These are phyloP conservation scores for Rhizopus stolonifer DNA, from an alignment of 371 early-diverging fungal species.

Conservation along the genomic window DNA sequence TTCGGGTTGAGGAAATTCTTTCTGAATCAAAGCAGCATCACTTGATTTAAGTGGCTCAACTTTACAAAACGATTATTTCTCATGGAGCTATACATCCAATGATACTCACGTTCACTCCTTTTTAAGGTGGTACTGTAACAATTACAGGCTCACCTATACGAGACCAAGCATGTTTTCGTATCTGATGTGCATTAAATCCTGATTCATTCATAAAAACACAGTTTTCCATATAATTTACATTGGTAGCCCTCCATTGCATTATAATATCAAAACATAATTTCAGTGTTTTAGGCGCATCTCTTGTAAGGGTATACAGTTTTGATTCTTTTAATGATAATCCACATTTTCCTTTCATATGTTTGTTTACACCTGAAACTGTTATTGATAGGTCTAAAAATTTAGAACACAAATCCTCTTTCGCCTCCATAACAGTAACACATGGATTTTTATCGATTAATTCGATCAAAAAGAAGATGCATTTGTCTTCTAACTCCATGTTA, in stretches of 20 bases:
- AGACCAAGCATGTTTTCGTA: constrained; percentile 3
- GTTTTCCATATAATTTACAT: neutral
- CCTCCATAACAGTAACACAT: constrained; percentile 1
- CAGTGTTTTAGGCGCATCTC: constrained; percentile 5
- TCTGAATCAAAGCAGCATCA: constrained; percentile 9
- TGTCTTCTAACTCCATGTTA: constrained; percentile 5
- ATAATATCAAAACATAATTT: constrained; percentile 4
- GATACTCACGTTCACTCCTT: constrained; percentile 8
- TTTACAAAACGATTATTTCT: constrained; percentile 4
- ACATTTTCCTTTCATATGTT: constrained; percentile 8
- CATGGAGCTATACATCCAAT: constrained; percentile 10
- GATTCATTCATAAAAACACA: neutral
- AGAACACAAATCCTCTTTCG: constrained; percentile 1
- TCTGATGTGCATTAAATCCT: too few relatives aligned
- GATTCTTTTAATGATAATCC: constrained; percentile 5
- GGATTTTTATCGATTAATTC: constrained; percentile 7
- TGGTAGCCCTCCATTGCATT: neutral
- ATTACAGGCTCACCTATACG: neutral
- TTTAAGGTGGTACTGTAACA: constrained; percentile 14
- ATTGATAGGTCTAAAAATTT: constrained; percentile 4
- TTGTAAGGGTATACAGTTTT: neutral
- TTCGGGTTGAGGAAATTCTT: constrained; percentile 10
- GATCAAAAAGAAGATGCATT: constrained; percentile 6
- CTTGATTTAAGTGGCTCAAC: constrained; percentile 7
- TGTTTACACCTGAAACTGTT: constrained; percentile 1